phyloP scores from a whole-genome alignment of 2,329 filamentous ascomycete genomes.

The Aureobasidium zeae region DNA sequence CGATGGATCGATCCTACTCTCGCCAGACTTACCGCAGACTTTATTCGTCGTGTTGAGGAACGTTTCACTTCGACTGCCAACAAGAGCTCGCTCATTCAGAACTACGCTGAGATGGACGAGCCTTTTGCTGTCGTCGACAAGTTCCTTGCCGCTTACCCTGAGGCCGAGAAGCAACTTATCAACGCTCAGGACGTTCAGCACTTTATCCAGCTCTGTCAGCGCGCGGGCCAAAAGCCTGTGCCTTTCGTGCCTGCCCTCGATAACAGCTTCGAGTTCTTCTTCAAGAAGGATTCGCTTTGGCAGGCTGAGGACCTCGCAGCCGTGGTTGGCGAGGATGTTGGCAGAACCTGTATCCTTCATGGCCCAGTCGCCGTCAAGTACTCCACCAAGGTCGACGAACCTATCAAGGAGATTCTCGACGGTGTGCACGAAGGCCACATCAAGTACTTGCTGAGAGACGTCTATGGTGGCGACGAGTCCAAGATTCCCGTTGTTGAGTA shows the following conservation, averaged over 20 bases:
- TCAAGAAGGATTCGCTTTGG: conserved; percentile 99
- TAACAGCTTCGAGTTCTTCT: conserved; percentile 97
- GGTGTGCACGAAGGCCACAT: conserved; percentile 86
- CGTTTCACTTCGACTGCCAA: conserved; percentile 70
- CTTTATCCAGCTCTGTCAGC: conserved; percentile 86
- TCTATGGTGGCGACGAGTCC: conserved; percentile 65
- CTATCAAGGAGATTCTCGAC: conserved; percentile 88
- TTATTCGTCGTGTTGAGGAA: conserved; percentile 93
- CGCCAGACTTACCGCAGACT: conserved; percentile 77
- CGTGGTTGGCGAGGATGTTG: conserved; percentile 91
- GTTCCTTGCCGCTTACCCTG: conserved; percentile 74
- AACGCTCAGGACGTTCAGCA: conserved; percentile 97
- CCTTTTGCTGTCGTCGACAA: conserved; percentile 70
- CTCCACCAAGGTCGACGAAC: conserved; percentile 82
- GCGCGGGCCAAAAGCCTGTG: conserved; percentile 87
- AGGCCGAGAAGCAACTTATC: conserved; percentile 83
- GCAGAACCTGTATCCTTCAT: conserved; percentile 90
- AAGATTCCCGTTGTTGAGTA: conserved; percentile 84
- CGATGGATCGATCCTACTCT: conserved; percentile 88
- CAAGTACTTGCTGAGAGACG: conserved; percentile 62
- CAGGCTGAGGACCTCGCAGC: conserved; percentile 96
- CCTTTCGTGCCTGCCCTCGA: conserved; percentile 94
- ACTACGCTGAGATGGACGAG: conserved; percentile 74
- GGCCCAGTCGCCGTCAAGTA: conserved; percentile 88
- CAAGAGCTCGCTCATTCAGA: conserved; percentile 77